Conservation (phyloP, 495 filamentous ascomycete species). For the Daldinia decipiens region DNA sequence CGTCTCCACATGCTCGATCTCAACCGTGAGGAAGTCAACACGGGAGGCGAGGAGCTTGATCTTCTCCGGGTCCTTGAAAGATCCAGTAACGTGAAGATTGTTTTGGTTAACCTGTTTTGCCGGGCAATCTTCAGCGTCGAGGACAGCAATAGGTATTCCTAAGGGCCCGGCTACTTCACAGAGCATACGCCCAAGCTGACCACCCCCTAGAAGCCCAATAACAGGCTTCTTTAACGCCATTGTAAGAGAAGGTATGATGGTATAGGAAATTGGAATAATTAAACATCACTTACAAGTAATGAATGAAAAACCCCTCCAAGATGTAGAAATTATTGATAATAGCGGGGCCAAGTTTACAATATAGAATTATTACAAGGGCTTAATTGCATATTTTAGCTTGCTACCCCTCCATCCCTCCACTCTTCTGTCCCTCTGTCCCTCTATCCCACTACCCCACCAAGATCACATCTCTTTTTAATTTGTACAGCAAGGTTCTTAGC, state of each 20-base stretch:
- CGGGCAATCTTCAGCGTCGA: slow-evolving; percentile 82
- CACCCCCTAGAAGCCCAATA: slow-evolving; percentile 50
- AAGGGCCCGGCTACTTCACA: slow-evolving; percentile 88
- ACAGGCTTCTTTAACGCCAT: slow-evolving; percentile 38
- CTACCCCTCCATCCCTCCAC: slow-evolving; percentile 18
- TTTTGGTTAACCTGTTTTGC: slow-evolving; percentile 91
- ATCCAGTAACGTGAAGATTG: slow-evolving; percentile 79
- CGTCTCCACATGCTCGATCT: slow-evolving; percentile 98
- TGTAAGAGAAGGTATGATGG: neutral
- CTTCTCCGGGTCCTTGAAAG: slow-evolving; percentile 80
- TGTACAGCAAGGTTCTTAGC: neutral
- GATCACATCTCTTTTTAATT: neutral
- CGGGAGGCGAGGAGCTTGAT: slow-evolving; percentile 79
- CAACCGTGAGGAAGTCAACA: slow-evolving; percentile 91
- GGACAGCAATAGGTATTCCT: slow-evolving; percentile 80
- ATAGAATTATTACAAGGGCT: slow-evolving; percentile 7
- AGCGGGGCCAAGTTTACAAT: slow-evolving; percentile 4
- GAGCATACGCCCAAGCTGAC: slow-evolving; percentile 96
- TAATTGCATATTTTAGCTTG: slow-evolving; percentile 28
- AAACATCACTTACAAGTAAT: slow-evolving; percentile 10
- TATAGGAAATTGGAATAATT: neutral
- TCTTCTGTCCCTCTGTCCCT: slow-evolving; percentile 10
- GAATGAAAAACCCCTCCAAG: slow-evolving; percentile 15
- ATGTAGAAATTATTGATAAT: slow-evolving; percentile 23
- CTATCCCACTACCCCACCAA: slow-evolving; percentile 14